phyloP scores from a whole-genome alignment of 805 yeast genomes.

The Zygoascus flipseniorum region DNA sequence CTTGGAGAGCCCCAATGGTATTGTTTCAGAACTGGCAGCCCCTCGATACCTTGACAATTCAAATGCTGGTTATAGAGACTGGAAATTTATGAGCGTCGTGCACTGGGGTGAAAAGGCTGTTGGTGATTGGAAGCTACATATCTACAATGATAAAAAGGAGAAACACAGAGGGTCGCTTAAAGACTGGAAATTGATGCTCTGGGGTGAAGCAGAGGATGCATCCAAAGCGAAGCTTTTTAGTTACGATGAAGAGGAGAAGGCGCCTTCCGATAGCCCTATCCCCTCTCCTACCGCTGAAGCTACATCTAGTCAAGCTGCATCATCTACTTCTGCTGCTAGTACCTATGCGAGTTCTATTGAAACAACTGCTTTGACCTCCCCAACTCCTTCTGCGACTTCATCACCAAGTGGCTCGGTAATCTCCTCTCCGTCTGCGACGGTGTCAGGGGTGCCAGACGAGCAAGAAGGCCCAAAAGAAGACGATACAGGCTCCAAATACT shows the following conservation, averaged over 20 bases:
- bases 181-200: conserved; percentile 70
- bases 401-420: too few species aligned
- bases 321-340: conserved; percentile 4
- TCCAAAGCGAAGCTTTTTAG: conserved; percentile 51
- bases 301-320: conserved; percentile 1
- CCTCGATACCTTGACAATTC: conserved; percentile 52
- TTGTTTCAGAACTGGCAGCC: conserved; percentile 64
- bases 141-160: conserved; percentile 30
- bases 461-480: conserved; percentile 8
- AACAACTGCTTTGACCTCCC: conserved; percentile 7
- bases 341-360: conserved; percentile 5
- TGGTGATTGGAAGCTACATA: conserved; percentile 78
- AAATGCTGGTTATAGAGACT: conserved; percentile 53
- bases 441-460: background rate
- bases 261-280: conserved; percentile 23
- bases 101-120: conserved; percentile 86
- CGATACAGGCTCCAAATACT: conserved; percentile 5
- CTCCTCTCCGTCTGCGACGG: conserved; percentile 3
- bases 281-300: conserved; percentile 11
- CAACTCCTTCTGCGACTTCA: background rate
- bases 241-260: conserved; percentile 32
- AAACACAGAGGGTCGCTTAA: conserved; percentile 31
- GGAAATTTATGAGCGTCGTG: conserved; percentile 97
- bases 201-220: conserved; percentile 71
- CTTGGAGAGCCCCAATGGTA: conserved; percentile 68